Percentiles rank a stretch among this genome's conserved stretches.
phyloP scores from a whole-genome alignment of 2,329 filamentous ascomycete species.

The Pseudomassariella vexata region DNA sequence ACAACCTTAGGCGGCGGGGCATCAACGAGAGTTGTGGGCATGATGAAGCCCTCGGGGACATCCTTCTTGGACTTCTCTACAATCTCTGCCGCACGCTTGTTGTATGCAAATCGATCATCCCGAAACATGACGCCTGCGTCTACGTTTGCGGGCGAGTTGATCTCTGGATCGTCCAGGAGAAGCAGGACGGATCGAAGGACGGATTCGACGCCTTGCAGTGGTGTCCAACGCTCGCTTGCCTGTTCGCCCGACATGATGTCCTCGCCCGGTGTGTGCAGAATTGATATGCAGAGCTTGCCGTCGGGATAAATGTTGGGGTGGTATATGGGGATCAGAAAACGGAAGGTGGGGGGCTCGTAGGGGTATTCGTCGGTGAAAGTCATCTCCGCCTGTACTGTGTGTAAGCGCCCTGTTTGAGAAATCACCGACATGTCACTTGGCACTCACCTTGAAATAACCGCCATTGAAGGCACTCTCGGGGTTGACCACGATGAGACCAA shows the following conservation, averaged over 20 bases:
- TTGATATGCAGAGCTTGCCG: slow-evolving; percentile 91
- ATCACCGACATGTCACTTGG: not conserved
- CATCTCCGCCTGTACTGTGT: slow-evolving; percentile 62
- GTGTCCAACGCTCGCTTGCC: slow-evolving; percentile 89
- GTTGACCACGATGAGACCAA: slow-evolving; percentile 90
- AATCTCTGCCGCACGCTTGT: slow-evolving; percentile 60
- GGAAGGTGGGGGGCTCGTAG: slow-evolving; percentile 81
- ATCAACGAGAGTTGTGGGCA: slow-evolving; percentile 70
- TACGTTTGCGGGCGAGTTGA: slow-evolving; percentile 89
- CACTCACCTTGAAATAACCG: slow-evolving; percentile 71
- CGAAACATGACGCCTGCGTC: slow-evolving; percentile 85
- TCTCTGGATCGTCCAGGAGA: slow-evolving; percentile 88
- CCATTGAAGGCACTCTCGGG: slow-evolving; percentile 87
- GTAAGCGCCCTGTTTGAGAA: slow-evolving; percentile 2
- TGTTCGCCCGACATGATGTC: slow-evolving; percentile 87
- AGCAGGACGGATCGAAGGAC: slow-evolving; percentile 89
- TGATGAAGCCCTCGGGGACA: slow-evolving; percentile 71
- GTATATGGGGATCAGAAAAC: slow-evolving; percentile 71
- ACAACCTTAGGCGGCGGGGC: slow-evolving; percentile 55
- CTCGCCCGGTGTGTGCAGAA: slow-evolving; percentile 86
- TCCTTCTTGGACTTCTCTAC: slow-evolving; percentile 71
- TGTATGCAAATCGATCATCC: slow-evolving; percentile 65
- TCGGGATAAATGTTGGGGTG: slow-evolving; percentile 94
- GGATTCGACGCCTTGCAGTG: slow-evolving; percentile 88
- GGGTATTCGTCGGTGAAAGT: slow-evolving; percentile 85